These are phyloP conservation scores for Pisolithus sp. DNA, from an alignment of 768 basidiomycete genomes.

Conservation along the genomic window DNA sequence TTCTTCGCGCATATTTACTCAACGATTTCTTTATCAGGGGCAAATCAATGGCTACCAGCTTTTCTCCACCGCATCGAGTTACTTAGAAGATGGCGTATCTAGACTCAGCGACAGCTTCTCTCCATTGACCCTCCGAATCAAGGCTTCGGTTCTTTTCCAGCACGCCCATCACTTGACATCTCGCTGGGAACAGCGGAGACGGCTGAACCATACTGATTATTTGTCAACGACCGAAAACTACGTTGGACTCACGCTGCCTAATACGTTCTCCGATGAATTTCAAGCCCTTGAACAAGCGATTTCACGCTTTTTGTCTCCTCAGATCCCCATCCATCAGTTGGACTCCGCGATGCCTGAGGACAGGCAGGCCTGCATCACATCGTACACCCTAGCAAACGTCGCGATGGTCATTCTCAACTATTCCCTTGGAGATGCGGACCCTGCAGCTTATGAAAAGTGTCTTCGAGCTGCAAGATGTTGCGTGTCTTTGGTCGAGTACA, in stretches of 20 bases:
- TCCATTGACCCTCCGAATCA: conserved; percentile 57
- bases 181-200: conserved; percentile 55
- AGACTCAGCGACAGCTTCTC: conserved; percentile 50
- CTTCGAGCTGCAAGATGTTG: conserved; percentile 56
- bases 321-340: conserved; percentile 61
- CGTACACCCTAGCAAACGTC: conserved; percentile 61
- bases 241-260: conserved; percentile 40
- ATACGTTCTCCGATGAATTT: conserved; percentile 50
- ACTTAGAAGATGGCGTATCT: conserved; percentile 54
- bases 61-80: conserved; percentile 54
- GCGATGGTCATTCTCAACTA: conserved; percentile 63
- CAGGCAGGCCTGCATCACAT: conserved; percentile 50
- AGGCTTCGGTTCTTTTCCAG: conserved; percentile 71
- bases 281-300: conserved; percentile 59
- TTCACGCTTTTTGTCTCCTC: conserved; percentile 53
- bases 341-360: conserved; percentile 49
- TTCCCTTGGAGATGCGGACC: conserved; percentile 54
- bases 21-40: conserved; percentile 40
- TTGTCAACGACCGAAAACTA: conserved; percentile 17
- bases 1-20: conserved; percentile 6
- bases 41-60: conserved; percentile 45
- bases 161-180: conserved; percentile 56
- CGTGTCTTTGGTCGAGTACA: conserved; percentile 53
- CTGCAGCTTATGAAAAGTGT: conserved; percentile 59
- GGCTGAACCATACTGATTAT: conserved; percentile 13